These are phyloP conservation scores for Trifolium subterraneum DNA, from an alignment of 306 rosid species.

Conservation along the genomic window DNA sequence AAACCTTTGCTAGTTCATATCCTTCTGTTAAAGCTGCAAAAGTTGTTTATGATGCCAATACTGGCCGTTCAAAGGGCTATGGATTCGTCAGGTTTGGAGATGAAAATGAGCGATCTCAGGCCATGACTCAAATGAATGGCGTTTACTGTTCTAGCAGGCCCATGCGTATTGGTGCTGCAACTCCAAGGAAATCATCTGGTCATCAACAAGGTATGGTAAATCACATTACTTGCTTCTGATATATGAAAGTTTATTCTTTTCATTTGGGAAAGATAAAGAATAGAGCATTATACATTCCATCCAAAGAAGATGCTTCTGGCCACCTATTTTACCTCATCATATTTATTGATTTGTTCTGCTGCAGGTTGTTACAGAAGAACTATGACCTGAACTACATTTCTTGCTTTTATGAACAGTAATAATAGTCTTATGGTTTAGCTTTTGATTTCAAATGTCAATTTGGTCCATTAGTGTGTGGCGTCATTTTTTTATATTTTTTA, in stretches of 20 bases:
- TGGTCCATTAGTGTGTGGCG: slow-evolving; percentile 11
- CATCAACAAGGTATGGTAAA: slow-evolving; percentile 72
- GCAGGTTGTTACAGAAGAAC: slow-evolving; percentile 25
- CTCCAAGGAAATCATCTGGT: slow-evolving; percentile 95
- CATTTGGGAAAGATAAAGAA: not conserved
- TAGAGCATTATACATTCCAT: slow-evolving; percentile 3
- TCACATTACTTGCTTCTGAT: slow-evolving; percentile 30
- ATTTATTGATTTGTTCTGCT: slow-evolving; percentile 23
- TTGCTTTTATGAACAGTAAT: slow-evolving; percentile 17
- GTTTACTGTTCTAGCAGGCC: slow-evolving; percentile 94
- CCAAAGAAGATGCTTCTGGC: slow-evolving; percentile 24
- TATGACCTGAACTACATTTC: slow-evolving; percentile 24
- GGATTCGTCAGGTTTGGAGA: slow-evolving; percentile 98
- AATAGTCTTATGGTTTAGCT: slow-evolving; percentile 27
- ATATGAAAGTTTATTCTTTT: slow-evolving; percentile 24
- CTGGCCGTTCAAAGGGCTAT: slow-evolving; percentile 98
- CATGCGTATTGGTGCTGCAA: slow-evolving; percentile 99
- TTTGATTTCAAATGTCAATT: slow-evolving; percentile 13
- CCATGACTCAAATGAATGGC: slow-evolving; percentile 95
- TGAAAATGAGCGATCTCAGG: slow-evolving; percentile 86
- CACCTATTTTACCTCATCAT: not conserved
- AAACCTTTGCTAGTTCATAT: slow-evolving; percentile 78
- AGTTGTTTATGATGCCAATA: slow-evolving; percentile 93
- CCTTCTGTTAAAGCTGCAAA: slow-evolving; percentile 97
- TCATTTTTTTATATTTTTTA: not conserved